A percentile compares a stretch with the other conserved stretches of the same genome.
Conservation (phyloP, 306 rosid species). For the Pterocarpus santalinus region DNA sequence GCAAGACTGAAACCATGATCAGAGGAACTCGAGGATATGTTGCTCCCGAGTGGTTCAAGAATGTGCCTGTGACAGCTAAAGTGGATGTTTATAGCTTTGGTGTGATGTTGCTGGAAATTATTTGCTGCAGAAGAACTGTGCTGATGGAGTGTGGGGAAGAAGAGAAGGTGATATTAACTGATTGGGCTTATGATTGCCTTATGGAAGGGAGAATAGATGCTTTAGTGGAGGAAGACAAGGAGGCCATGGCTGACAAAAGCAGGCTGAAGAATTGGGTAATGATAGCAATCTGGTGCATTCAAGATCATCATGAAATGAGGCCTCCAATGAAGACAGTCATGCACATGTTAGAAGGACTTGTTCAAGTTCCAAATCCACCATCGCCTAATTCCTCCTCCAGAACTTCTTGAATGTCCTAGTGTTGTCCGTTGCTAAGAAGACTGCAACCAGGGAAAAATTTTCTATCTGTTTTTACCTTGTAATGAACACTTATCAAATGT, state of each 20-base stretch:
- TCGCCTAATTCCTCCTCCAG: conserved; percentile 27
- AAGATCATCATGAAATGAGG: conserved; percentile 27
- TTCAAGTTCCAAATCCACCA: conserved; percentile 53
- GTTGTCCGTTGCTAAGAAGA: background rate
- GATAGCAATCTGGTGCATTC: conserved; percentile 49
- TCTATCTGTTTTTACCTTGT: no score
- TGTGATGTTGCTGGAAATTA: conserved; percentile 51
- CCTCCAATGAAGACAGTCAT: conserved; percentile 55
- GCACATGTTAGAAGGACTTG: conserved; percentile 57
- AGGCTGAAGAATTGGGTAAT: conserved; percentile 48
- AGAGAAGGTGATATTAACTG: conserved; percentile 43
- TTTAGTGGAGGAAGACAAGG: conserved; percentile 49
- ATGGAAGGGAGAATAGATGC: conserved; percentile 45
- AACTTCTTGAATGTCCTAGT: background rate
- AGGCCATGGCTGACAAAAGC: conserved; percentile 46
- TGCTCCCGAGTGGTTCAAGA: conserved; percentile 65
- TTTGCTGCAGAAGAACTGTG: conserved; percentile 56
- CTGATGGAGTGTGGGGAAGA: conserved; percentile 36
- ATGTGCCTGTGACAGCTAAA: conserved; percentile 47
- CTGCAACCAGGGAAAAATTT: no score
- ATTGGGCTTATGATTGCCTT: conserved; percentile 60
- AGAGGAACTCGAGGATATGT: conserved; percentile 60
- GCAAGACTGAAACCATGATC: conserved; percentile 44
- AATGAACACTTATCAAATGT: no score
- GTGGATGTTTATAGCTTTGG: conserved; percentile 63